A percentile compares a stretch with the other conserved stretches of the same genome.
Evolutionary conservation across 768 basidiomycete genomes (phyloP).

Genomic region (Pleurotus djamor): DNA sequence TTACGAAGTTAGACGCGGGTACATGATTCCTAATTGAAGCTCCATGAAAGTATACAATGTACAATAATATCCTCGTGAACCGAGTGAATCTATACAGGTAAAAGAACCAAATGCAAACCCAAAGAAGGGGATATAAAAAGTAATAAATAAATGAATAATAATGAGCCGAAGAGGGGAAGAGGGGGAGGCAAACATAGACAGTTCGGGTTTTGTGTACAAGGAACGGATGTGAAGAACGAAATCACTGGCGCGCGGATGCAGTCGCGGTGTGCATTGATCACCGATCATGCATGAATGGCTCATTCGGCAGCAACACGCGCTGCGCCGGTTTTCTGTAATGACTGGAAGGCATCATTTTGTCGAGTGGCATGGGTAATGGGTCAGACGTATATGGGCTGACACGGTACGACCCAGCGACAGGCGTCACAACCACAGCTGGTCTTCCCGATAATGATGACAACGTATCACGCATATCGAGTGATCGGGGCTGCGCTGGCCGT

Average conservation of each 20-base stretch:
- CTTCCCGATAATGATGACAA: background rate
- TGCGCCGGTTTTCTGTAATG: background rate
- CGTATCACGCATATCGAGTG: background rate
- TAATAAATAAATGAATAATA: background rate
- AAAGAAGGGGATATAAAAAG: background rate
- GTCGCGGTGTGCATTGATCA: background rate
- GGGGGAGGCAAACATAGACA: background rate
- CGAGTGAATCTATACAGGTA: background rate
- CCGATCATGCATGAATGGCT: background rate
- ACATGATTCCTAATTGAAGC: too few relatives aligned
- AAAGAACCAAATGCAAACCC: background rate
- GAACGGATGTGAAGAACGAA: background rate
- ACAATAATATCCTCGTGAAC: background rate
- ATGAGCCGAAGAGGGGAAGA: background rate
- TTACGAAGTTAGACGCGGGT: too few relatives aligned
- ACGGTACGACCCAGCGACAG: slow-evolving; percentile 10
- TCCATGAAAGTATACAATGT: too few relatives aligned
- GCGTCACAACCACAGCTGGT: background rate
- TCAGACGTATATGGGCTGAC: slow-evolving; percentile 29
- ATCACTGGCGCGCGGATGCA: background rate
- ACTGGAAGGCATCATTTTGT: slow-evolving; percentile 39
- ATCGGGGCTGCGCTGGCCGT: background rate
- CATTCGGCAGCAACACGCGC: background rate
- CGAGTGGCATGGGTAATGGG: slow-evolving; percentile 57
- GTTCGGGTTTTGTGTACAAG: background rate